Conservation (phyloP, 768 basidiomycete species). For the Kwoniella botswanensis region DNA sequence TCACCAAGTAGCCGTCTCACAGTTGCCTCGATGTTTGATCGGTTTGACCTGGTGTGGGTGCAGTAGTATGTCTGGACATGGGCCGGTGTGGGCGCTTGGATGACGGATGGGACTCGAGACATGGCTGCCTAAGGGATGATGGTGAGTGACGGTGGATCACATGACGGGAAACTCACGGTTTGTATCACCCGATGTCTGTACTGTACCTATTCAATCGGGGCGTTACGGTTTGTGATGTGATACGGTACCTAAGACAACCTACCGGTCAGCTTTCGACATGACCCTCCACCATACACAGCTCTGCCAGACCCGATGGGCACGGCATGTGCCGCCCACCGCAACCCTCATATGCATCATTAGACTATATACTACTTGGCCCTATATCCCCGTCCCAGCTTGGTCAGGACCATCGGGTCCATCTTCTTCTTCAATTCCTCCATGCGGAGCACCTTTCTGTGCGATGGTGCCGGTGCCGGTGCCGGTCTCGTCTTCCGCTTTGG, state of each 20-base stretch:
- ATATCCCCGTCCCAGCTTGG: constrained; percentile 2
- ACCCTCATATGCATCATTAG: neutral
- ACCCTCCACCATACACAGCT: neutral
- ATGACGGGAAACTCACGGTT: neutral
- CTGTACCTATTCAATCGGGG: too few relatives aligned
- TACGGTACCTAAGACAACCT: too few relatives aligned
- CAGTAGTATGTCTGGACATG: constrained; percentile 7
- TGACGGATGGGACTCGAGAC: neutral
- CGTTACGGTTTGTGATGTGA: too few relatives aligned
- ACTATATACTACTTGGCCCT: neutral
- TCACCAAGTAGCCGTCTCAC: neutral
- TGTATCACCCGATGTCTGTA: too few relatives aligned
- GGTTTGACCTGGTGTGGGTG: neutral
- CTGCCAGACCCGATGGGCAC: neutral
- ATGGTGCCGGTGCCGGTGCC: neutral
- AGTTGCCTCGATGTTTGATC: neutral
- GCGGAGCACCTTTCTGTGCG: neutral
- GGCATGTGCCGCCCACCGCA: neutral
- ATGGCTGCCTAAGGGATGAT: neutral
- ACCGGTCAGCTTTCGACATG: too few relatives aligned
- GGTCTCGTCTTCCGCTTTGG: neutral
- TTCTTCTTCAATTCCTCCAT: constrained; percentile 1
- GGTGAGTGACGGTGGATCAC: neutral
- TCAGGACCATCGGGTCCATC: neutral
- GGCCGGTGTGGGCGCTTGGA: neutral